Percentiles rank a stretch among this genome's conserved stretches.
Conservation (phyloP, 441 rosid genomes). For the Cnidoscolus chayamansa region DNA sequence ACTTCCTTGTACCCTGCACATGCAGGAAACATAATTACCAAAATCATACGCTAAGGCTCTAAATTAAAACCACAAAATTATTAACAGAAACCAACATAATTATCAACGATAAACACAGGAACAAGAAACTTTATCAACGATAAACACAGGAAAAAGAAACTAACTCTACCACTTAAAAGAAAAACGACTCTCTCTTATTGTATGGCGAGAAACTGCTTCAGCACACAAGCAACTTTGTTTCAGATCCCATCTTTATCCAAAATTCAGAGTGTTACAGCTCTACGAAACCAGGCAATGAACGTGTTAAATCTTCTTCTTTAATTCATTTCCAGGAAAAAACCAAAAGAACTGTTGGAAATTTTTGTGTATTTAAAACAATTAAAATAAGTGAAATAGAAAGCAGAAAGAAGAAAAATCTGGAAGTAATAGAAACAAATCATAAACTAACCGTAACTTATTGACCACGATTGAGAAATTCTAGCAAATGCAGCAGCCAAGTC, state of each 20-base stretch:
- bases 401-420: too few relatives aligned
- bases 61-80: not conserved
- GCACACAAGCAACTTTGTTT: not conserved
- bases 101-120: not conserved
- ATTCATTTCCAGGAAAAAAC: not conserved
- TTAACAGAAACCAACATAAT: not conserved
- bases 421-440: too few relatives aligned
- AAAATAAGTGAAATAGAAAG: too few relatives aligned
- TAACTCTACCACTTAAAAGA: not conserved
- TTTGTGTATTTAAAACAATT: too few relatives aligned
- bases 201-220: not conserved
- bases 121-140: too few relatives aligned
- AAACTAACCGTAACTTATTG: too few relatives aligned
- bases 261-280: not conserved
- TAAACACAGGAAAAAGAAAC: not conserved
- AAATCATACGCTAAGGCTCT: not conserved
- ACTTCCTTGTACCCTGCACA: constrained; percentile 24
- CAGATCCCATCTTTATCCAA: not conserved
- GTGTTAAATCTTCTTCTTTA: not conserved
- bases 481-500: too few relatives aligned
- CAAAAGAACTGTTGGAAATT: not conserved
- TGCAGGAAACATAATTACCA: not conserved
- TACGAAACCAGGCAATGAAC: not conserved
- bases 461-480: too few relatives aligned
- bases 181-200: too few relatives aligned